A percentile compares a stretch with the other conserved stretches of the same genome.
Evolutionary conservation across 1,284 basidiomycete species (phyloP).

Genomic region (Tilletia caries): DNA sequence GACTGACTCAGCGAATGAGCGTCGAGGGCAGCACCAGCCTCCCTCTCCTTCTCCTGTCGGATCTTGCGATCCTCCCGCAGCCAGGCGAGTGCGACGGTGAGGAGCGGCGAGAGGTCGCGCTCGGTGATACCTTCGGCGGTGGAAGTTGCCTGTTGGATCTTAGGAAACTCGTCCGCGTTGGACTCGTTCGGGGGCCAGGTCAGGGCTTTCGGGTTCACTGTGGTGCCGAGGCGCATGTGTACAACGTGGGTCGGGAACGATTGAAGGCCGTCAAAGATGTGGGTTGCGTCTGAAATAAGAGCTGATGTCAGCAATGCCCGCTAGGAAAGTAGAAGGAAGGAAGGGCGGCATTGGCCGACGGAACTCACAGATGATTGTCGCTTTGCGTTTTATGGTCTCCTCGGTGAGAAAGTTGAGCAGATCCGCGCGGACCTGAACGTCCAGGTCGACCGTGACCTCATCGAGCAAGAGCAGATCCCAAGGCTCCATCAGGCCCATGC

Average conservation of each 20-base stretch:
- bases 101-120: conserved; percentile 28
- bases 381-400: conserved; percentile 75
- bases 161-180: conserved; percentile 24
- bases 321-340: conserved; percentile 41
- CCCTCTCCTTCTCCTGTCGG: conserved; percentile 32
- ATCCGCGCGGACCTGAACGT: conserved; percentile 89
- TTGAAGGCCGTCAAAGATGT: conserved; percentile 53
- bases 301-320: neutral
- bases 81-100: conserved; percentile 46
- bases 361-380: conserved; percentile 80
- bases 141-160: neutral
- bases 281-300: conserved; percentile 38
- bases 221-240: conserved; percentile 48
- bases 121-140: neutral
- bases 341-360: neutral
- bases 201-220: conserved; percentile 32
- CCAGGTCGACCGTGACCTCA: conserved; percentile 98
- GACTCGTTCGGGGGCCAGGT: conserved; percentile 40
- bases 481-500: conserved; percentile 91
- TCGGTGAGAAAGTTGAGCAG: conserved; percentile 79
- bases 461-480: conserved; percentile 93
- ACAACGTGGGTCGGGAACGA: conserved; percentile 50
- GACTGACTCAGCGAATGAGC: conserved; percentile 4
- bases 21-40: neutral
- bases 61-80: conserved; percentile 45